These are phyloP conservation scores for Lasiodiplodia sp. DNA, from an alignment of 2,329 filamentous ascomycete genomes.

Conservation along the genomic window DNA sequence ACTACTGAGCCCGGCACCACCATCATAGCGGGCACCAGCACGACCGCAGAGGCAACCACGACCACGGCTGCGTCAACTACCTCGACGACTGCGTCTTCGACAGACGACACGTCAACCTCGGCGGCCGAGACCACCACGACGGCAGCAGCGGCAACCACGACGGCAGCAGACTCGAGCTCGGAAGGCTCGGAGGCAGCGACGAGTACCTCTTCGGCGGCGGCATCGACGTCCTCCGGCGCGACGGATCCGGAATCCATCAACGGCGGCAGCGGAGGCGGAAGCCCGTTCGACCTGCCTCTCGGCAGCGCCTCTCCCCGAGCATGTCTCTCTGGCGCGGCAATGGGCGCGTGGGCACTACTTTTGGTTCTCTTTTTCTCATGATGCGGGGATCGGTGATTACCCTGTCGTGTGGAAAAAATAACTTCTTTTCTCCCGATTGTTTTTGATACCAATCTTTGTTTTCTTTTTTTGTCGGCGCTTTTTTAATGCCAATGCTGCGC, in stretches of 20 bases:
- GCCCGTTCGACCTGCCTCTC: conserved; percentile 51
- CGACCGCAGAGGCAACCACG: conserved; percentile 29
- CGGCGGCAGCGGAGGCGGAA: conserved; percentile 51
- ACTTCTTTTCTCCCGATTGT: conserved; percentile 6
- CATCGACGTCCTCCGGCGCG: conserved; percentile 35
- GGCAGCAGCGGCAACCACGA: conserved; percentile 4
- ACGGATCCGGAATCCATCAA: conserved; percentile 42
- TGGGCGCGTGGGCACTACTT: conserved; percentile 10
- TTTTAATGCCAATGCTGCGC: conserved; percentile 16
- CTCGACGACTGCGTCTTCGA: not conserved
- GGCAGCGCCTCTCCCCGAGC: not conserved
- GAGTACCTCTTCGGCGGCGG: conserved; percentile 13
- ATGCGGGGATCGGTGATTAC: not conserved
- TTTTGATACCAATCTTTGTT: conserved; percentile 30
- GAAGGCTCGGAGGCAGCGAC: conserved; percentile 5
- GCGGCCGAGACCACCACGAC: conserved; percentile 35
- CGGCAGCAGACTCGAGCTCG: conserved; percentile 33
- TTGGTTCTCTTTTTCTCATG: conserved; percentile 1
- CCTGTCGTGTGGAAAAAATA: not conserved
- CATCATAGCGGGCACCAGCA: conserved; percentile 33
- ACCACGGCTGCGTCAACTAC: conserved; percentile 13
- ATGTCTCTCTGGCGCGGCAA: not conserved
- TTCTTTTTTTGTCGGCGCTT: not conserved
- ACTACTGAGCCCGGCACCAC: conserved; percentile 29
- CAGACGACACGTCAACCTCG: conserved; percentile 10